Evolutionary conservation across 140 eudicot species (phyloP), one percentile per base, ranked within the genome.

Genomic region (Ambrosia hybrid): DNA sequence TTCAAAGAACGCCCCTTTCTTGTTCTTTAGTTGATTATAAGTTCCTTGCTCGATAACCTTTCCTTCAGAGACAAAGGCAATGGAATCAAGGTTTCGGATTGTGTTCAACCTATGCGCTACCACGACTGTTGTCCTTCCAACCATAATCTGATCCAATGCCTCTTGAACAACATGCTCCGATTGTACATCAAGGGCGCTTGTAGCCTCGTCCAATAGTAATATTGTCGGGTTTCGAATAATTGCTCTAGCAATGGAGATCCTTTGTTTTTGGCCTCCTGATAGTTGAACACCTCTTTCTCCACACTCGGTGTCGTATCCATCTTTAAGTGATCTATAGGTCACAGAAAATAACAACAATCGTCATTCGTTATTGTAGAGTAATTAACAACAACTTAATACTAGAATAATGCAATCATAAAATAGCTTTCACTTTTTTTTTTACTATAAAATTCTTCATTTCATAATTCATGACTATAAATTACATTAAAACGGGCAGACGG

Each of bases 71-170:
- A 94, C 82, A 33, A 87, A 81, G 10, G 96, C 97, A 30, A 94
- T 79, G 0, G 89, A 76, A 82, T 94, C 97, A 14, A 94, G 81
- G 68, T 86, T 88, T 76, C 85, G 82, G 65, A 94, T 90, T 0
- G 99, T 94, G 82, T 94, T 94, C 4, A 94, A 83, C 39, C 97
- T 36, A 68, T 94, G 99, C 6, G 99, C 94, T 75, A 94, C 97
- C 63, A 94, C 97, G 4, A 94, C 70, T 1, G 97, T 94, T 5
- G 96, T 94, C 69, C 99, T 83, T 21, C 97, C 91, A 3, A 94
- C 87, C 99, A 94, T 94, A 41, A 94, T 80, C 37, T 96, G 72
- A 76, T 93, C 97, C 78, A 93, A 77, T 0, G 98, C 96, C 30
- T 93, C 93, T 69, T 93, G 96, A 79, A 93, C 98, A 34, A 86